phyloP scores from a whole-genome alignment of 148 eudicot species.

The Simmondsia chinensis region DNA sequence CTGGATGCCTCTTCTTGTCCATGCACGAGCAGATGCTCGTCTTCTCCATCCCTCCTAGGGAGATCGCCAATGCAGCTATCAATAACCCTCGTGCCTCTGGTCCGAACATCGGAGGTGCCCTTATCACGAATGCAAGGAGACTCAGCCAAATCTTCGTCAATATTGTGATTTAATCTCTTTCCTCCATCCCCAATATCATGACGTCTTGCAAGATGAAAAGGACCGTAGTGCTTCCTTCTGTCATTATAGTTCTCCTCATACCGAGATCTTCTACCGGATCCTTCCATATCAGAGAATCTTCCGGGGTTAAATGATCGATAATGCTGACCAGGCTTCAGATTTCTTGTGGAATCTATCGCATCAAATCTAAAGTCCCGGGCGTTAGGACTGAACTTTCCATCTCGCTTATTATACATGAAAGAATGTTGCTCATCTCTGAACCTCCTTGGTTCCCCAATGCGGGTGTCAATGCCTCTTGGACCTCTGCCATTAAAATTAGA shows the following conservation, averaged over 20 bases:
- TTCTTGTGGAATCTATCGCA: constrained; percentile 7
- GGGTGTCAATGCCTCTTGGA: no score
- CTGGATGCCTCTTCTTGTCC: no score
- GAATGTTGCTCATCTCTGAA: no score
- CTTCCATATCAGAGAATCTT: constrained; percentile 19
- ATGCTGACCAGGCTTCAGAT: constrained; percentile 16
- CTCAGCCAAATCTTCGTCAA: constrained; percentile 16
- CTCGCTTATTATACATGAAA: no score
- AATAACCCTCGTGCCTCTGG: constrained; percentile 19
- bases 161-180: constrained; percentile 17
- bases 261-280: constrained; percentile 18
- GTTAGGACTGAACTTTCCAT: no score
- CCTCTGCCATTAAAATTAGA: no score
- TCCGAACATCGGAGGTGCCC: constrained; percentile 24
- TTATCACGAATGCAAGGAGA: constrained; percentile 14
- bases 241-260: constrained; percentile 25
- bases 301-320: constrained; percentile 15
- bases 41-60: constrained; percentile 29
- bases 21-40: constrained; percentile 6
- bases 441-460: no score
- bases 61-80: constrained; percentile 21
- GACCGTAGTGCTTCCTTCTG: constrained; percentile 18
- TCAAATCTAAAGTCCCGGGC: no score
- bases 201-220: constrained; percentile 15
- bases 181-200: constrained; percentile 16